Evolutionary conservation across 192 early-diverging fungal species (phyloP).

Genomic region (Rhizoclosmatium globosum): DNA sequence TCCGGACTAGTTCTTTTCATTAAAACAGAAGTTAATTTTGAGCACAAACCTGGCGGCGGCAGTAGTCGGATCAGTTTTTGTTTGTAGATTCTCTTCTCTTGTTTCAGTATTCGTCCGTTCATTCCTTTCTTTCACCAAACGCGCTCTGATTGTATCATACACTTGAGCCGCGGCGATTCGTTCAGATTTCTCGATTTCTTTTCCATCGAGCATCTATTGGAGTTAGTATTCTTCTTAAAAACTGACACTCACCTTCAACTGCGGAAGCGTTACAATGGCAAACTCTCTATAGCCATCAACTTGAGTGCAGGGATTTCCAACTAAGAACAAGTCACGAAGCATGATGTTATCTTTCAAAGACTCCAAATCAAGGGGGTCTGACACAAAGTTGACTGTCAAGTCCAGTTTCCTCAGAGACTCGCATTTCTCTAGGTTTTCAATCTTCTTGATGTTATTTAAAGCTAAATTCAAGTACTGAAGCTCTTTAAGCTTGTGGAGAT

Average conservation of each 20-base stretch:
- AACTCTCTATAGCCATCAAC: slow-evolving; percentile 61
- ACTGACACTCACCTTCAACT: slow-evolving; percentile 54
- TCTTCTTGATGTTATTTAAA: slow-evolving; percentile 62
- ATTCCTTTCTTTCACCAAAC: slow-evolving; percentile 41
- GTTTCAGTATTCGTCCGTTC: not conserved
- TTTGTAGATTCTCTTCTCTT: not conserved
- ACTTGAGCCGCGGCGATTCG: slow-evolving; percentile 57
- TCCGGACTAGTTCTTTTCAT: not conserved
- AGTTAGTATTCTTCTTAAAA: not conserved
- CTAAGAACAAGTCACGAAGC: slow-evolving; percentile 60
- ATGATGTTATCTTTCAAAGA: slow-evolving; percentile 46
- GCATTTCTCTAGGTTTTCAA: slow-evolving; percentile 68
- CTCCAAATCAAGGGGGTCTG: slow-evolving; percentile 57
- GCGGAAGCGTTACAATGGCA: slow-evolving; percentile 61
- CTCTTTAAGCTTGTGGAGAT: slow-evolving; percentile 63
- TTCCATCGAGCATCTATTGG: slow-evolving; percentile 51
- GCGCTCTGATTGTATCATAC: slow-evolving; percentile 43
- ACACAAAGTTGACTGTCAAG: slow-evolving; percentile 69
- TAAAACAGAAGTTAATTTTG: not conserved
- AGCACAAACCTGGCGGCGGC: not conserved
- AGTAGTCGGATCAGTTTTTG: not conserved
- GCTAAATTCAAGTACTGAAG: slow-evolving; percentile 67
- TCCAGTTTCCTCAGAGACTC: slow-evolving; percentile 64
- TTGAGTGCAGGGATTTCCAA: slow-evolving; percentile 63
- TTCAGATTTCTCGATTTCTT: slow-evolving; percentile 64